phyloP scores from a whole-genome alignment of 106 monocot species.

The Platanthera guangdongensis region DNA sequence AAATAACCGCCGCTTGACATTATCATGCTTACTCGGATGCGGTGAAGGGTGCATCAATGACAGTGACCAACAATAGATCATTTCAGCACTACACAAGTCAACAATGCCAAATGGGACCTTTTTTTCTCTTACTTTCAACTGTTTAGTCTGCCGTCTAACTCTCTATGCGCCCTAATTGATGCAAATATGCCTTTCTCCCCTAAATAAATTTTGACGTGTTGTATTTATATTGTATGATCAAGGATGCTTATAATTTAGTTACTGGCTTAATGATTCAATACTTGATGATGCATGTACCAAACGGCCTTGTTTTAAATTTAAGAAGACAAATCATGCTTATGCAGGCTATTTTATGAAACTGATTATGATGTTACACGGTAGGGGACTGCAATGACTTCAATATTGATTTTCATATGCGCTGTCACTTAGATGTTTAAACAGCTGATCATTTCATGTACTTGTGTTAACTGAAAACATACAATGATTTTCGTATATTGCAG shows the following conservation, averaged over 20 bases:
- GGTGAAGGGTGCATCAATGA: no score
- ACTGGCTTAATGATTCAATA: not conserved
- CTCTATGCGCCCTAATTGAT: no score
- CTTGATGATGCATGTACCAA: not conserved
- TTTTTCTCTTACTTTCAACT: no score
- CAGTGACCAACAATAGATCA: no score
- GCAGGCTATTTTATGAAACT: not conserved
- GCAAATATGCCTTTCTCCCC: not conserved
- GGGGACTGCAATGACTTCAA: not conserved
- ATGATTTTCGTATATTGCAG: slow-evolving; percentile 25
- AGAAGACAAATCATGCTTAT: not conserved
- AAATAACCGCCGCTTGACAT: no score
- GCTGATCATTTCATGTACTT: not conserved
- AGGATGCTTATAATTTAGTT: not conserved
- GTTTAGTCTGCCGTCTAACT: no score
- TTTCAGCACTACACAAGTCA: no score
- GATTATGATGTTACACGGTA: not conserved
- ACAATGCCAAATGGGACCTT: no score
- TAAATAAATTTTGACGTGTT: not conserved
- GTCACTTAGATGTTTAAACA: not conserved
- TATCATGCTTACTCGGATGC: no score
- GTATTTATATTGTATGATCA: not conserved
- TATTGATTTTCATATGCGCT: not conserved
- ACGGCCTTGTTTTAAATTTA: not conserved
- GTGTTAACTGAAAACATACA: not conserved